Evolutionary conservation across 768 basidiomycete species (phyloP).

Genomic region (Leccinum uliginosum): DNA sequence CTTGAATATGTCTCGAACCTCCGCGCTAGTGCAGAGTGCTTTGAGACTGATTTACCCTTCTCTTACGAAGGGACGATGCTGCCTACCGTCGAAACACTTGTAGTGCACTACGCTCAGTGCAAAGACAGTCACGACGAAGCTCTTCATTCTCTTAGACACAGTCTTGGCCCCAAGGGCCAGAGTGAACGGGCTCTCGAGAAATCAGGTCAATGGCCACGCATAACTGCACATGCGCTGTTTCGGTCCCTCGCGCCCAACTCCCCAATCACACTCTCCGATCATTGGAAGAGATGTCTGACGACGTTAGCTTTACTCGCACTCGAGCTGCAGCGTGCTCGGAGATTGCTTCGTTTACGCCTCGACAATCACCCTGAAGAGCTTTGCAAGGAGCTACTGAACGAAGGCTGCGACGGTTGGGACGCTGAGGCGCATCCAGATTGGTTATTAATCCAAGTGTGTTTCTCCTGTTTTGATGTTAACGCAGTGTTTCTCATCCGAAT

Average conservation of each 20-base stretch:
- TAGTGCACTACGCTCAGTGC: conserved; percentile 8
- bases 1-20: conserved; percentile 14
- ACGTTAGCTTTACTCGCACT: conserved; percentile 28
- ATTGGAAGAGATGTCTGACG: conserved; percentile 32
- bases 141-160: conserved; percentile 1
- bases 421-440: conserved; percentile 33
- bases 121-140: neutral
- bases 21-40: conserved; percentile 11
- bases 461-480: neutral
- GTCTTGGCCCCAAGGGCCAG: conserved; percentile 11
- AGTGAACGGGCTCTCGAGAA: conserved; percentile 12
- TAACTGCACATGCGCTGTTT: conserved; percentile 31
- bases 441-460: conserved; percentile 41
- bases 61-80: neutral
- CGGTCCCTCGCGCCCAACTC: conserved; percentile 26
- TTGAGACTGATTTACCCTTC: conserved; percentile 2
- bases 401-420: conserved; percentile 19
- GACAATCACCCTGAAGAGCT: conserved; percentile 29
- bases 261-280: conserved; percentile 2
- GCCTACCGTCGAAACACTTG: neutral
- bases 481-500: neutral
- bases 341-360: conserved; percentile 27
- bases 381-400: conserved; percentile 22
- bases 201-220: conserved; percentile 37
- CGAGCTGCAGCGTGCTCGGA: conserved; percentile 34